These are phyloP conservation scores for Raffaelea deltoideospora DNA, from an alignment of 2,329 filamentous ascomycete species.

Conservation along the genomic window DNA sequence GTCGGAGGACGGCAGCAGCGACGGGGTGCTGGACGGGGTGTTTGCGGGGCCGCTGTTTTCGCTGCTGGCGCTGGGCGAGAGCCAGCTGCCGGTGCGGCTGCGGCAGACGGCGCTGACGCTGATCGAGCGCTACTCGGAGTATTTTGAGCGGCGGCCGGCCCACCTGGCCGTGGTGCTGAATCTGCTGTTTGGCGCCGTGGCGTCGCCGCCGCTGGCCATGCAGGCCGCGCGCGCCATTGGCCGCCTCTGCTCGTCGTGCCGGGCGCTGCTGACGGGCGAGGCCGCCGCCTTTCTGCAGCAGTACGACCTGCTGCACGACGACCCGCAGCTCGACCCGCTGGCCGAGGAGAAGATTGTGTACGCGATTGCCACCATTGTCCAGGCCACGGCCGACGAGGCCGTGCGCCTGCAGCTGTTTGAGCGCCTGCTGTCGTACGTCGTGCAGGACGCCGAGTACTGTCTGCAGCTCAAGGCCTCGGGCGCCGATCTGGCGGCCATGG, in stretches of 20 bases:
- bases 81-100: slow-evolving; percentile 43
- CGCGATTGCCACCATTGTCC: slow-evolving; percentile 60
- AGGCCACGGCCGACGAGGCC: slow-evolving; percentile 47
- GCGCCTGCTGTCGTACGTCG: slow-evolving; percentile 45
- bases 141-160: slow-evolving; percentile 55
- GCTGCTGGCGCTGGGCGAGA: slow-evolving; percentile 33
- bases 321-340: slow-evolving; percentile 46
- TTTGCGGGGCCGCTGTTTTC: slow-evolving; percentile 46
- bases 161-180: slow-evolving; percentile 57
- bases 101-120: slow-evolving; percentile 54
- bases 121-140: slow-evolving; percentile 59
- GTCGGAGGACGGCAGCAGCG: slow-evolving; percentile 39
- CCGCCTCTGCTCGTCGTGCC: slow-evolving; percentile 61
- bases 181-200: slow-evolving; percentile 57
- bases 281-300: slow-evolving; percentile 54
- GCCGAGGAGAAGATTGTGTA: slow-evolving; percentile 61
- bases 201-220: slow-evolving; percentile 43
- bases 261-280: slow-evolving; percentile 51
- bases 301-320: slow-evolving; percentile 48
- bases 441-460: slow-evolving; percentile 39
- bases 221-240: slow-evolving; percentile 61
- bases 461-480: slow-evolving; percentile 19
- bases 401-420: slow-evolving; percentile 38
- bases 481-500: slow-evolving; percentile 7
- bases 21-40: slow-evolving; percentile 42